phyloP scores from a whole-genome alignment of 2,329 filamentous ascomycete species.

The Hirsutella minnesotensis region DNA sequence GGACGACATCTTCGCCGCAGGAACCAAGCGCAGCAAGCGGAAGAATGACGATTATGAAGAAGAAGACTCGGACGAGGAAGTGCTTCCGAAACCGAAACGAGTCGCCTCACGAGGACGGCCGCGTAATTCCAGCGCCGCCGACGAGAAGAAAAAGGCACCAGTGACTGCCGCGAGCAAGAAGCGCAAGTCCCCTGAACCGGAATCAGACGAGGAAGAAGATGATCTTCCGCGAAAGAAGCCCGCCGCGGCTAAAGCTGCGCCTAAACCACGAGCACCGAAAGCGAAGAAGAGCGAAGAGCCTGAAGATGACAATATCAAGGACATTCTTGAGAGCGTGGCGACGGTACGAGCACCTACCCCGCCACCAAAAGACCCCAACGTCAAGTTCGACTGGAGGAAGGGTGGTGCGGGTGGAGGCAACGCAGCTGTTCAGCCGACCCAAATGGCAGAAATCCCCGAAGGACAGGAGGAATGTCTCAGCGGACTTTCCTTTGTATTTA shows the following conservation, averaged over 20 bases:
- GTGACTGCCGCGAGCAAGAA: constrained; percentile 32
- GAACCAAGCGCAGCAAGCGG: constrained; percentile 53
- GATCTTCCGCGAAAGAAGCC: constrained; percentile 46
- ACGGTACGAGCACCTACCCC: constrained; percentile 75
- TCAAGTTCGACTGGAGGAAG: constrained; percentile 73
- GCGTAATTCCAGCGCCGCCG: constrained; percentile 9
- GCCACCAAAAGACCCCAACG: constrained; percentile 55
- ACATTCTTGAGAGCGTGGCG: constrained; percentile 80
- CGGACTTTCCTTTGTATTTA: constrained; percentile 90
- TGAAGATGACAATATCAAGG: constrained; percentile 61
- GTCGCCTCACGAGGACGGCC: constrained; percentile 31
- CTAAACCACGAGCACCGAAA: constrained; percentile 46
- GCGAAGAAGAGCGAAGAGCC: constrained; percentile 53
- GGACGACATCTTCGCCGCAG: constrained; percentile 74
- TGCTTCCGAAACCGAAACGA: constrained; percentile 47
- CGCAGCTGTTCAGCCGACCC: constrained; percentile 47
- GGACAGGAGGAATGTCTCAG: constrained; percentile 83
- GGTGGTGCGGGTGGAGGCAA: constrained; percentile 44
- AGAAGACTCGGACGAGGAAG: constrained; percentile 61
- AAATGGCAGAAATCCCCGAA: constrained; percentile 60
- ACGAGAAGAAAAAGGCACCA: constrained; percentile 16
- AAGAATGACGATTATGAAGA: constrained; percentile 67
- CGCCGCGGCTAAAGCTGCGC: constrained; percentile 40
- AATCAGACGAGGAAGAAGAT: constrained; percentile 45
- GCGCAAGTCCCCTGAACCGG: constrained; percentile 43